A percentile compares a stretch with the other conserved stretches of the same genome.
These are phyloP conservation scores for Quercus variabilis DNA, from an alignment of 306 rosid species.

Conservation along the genomic window DNA sequence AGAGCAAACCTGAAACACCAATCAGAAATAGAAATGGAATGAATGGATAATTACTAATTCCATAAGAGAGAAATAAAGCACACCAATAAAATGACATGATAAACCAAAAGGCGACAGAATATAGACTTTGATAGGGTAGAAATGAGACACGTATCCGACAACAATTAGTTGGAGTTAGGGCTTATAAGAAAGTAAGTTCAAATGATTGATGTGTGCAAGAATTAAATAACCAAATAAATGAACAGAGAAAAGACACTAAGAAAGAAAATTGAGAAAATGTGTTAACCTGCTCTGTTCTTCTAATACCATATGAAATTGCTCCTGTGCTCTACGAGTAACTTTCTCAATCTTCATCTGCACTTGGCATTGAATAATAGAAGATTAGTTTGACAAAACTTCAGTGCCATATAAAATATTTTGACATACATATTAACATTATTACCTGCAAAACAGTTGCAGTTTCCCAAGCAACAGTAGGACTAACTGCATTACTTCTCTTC, in stretches of 20 bases:
- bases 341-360: conserved; percentile 82
- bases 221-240: conserved; percentile 4
- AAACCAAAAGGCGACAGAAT: neutral
- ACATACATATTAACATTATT: conserved; percentile 18
- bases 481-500: conserved; percentile 86
- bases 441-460: conserved; percentile 98
- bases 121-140: neutral
- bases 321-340: conserved; percentile 96
- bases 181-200: neutral
- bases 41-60: neutral
- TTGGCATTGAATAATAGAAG: conserved; percentile 10
- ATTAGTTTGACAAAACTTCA: neutral
- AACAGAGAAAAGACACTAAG: conserved; percentile 1
- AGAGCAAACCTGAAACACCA: conserved; percentile 80
- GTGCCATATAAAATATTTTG: neutral
- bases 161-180: neutral
- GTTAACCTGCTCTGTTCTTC: conserved; percentile 90
- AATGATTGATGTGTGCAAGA: neutral
- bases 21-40: conserved; percentile 19
- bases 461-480: conserved; percentile 91
- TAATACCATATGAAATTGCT: conserved; percentile 88
- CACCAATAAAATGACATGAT: neutral
- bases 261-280: neutral
- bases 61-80: neutral
- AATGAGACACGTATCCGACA: neutral